Evolutionary conservation across 2,329 filamentous ascomycete genomes (phyloP), one percentile per base, ranked within the genome.

Genomic region (Penicillium sp.): DNA sequence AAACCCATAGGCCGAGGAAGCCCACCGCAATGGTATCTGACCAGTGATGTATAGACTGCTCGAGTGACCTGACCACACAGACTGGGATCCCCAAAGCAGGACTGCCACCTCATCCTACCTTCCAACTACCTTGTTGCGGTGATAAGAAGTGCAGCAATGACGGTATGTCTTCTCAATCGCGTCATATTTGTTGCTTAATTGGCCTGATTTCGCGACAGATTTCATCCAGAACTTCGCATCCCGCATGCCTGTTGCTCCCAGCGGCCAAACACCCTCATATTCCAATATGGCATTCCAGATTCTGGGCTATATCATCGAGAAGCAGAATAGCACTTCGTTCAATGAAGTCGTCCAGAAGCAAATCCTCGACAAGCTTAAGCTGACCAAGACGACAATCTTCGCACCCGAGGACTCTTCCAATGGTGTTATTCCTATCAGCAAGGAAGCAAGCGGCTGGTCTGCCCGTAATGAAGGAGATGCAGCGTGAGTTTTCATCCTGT

Each of bases 201-300:
- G n/a, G n/a, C n/a, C n/a, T n/a, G n/a, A n/a, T n/a, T n/a, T n/a
- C n/a, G n/a, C 15, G 16, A 20, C 27, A 50, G 33, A 57, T 2
- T 45, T 65, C 2, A 42, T 46, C n/a, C 49, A 39, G n/a, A 34
- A 59, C 2, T 51, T 65, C 5, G 64, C 65, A 0, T 58, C 62
- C 0, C 63, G 59, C 21, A 45, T 57, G 1, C 57, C 65, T 0
- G 65, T 57, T 11, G 56, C 54, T 2, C 23, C 32, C 18, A 9
- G 39, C 17, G 45, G 45, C 8, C 13, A 9, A 13, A 69, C 66
- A 0, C 65, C 67, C 1, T 50, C 57, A 0, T 71, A 70, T 21
- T 69, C 67, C 0, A 67, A 70, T 28, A 51, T 65, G 11, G 65
- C 59, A 2, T 71, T 62, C 39, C 58, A 62, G 3, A 54, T 71